Evolutionary conservation across 495 filamentous ascomycete species (phyloP).

Genomic region (Neurospora discreta): DNA sequence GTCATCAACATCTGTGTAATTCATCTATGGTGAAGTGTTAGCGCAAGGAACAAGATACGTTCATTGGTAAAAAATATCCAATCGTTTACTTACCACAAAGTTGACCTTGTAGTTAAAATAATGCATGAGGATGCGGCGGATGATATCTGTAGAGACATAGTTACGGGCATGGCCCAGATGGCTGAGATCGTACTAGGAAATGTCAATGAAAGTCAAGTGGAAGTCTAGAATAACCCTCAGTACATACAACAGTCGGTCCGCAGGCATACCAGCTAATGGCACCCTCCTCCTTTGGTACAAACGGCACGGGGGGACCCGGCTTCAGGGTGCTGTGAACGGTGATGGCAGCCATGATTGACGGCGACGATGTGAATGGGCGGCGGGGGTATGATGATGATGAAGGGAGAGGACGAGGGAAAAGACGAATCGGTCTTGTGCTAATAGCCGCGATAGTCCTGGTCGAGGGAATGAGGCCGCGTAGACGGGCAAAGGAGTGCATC

Average conservation of each 20-base stretch:
- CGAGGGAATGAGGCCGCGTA: slow-evolving; percentile 5
- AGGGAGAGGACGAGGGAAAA: slow-evolving; percentile 1
- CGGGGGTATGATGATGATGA: background rate
- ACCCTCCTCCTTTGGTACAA: slow-evolving; percentile 62
- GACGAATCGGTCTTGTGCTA: slow-evolving; percentile 2
- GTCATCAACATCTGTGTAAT: slow-evolving; percentile 86
- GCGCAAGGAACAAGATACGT: background rate
- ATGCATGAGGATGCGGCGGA: slow-evolving; percentile 73
- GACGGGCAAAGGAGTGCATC: slow-evolving; percentile 14
- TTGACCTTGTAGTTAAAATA: slow-evolving; percentile 79
- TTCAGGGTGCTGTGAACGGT: slow-evolving; percentile 70
- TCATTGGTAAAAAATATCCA: background rate
- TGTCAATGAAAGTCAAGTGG: background rate
- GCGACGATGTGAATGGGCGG: background rate
- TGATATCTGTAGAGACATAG: slow-evolving; percentile 90
- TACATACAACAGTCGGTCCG: slow-evolving; percentile 56
- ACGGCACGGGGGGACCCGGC: slow-evolving; percentile 55
- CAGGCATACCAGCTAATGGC: slow-evolving; percentile 84
- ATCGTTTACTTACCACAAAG: slow-evolving; percentile 46
- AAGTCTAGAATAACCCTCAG: background rate
- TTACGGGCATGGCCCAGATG: slow-evolving; percentile 52
- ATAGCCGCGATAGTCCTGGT: background rate
- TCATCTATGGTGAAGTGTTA: slow-evolving; percentile 43
- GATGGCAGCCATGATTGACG: slow-evolving; percentile 36
- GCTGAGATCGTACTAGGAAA: background rate